Base-by-base conservation (phyloP, 305 asterid species). In the Fraxinus xanthoxyloides region DNA sequence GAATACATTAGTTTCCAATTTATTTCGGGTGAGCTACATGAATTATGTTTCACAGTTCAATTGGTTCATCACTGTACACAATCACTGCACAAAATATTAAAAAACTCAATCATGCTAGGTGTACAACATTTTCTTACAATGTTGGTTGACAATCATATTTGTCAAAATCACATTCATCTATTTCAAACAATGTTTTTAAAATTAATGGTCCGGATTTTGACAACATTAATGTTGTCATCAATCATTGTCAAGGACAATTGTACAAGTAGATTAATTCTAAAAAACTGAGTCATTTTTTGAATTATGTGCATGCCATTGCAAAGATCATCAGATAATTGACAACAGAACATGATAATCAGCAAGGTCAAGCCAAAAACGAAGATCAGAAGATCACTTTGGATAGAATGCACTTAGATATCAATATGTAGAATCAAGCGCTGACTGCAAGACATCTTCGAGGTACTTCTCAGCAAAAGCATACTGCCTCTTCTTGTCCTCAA, bases 401-500 rank as follows among this genome's bases (percentile, higher is more conserved):
- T 40, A 40, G 51, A 2, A 2, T 40, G 51, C 51, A 40, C 51
- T 10, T 2, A 2, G 17, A 36, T 36, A 43, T 92, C 85, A 91
- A 85, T 90, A 91, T 0, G 93, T 87, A 24, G 97, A 88, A 81
- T 96, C 97, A 82, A 96, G 98, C 82, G 99, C 99, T n/a, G 99
- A 96, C 88, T 96, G 99, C 88, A 94, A 82, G 26, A 94, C 97
- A 82, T 94, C 98, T 87, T 96, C 99, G 79, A 96, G 97, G 89
- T 93, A 90, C 91, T 94, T 96, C 91, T 96, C 98, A 56, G 99
- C 95, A 86, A 92, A 91, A 84, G 94, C 94, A 85, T 89, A 94
- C 82, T 96, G 98, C 83, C 98, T 90, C 87, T 89, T 96, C 92
- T 96, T 96, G 84, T 94, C 99, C 90, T 94, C 99, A 4, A 96